Percentiles rank a stretch among this genome's conserved stretches.
Evolutionary conservation across 2,329 filamentous ascomycete species (phyloP).

Genomic region (Fusarium napiforme): DNA sequence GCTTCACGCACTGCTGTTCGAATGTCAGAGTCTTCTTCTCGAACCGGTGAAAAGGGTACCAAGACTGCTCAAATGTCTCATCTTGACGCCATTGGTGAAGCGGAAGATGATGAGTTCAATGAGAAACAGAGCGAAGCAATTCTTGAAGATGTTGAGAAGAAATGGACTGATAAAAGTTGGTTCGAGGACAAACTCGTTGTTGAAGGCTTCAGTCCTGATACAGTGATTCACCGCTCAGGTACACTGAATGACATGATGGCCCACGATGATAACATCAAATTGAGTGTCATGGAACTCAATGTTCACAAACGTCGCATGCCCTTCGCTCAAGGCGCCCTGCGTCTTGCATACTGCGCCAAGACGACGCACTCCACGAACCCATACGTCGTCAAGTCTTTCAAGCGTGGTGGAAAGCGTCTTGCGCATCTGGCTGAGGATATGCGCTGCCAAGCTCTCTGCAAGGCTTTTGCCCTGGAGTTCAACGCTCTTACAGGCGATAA

Average conservation of each 20-base stretch:
- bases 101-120: conserved; percentile 11
- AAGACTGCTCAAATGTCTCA: conserved; percentile 1
- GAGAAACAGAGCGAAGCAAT: not conserved
- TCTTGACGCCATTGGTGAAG: conserved; percentile 15
- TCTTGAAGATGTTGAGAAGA: not conserved
- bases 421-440: conserved; percentile 52
- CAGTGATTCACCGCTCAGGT: conserved; percentile 37
- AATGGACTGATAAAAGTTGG: conserved; percentile 1
- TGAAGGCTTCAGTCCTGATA: conserved; percentile 46
- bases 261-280: conserved; percentile 49
- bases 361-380: conserved; percentile 36
- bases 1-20: conserved; percentile 20
- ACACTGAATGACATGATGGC: conserved; percentile 52
- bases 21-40: conserved; percentile 19
- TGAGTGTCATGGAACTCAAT: conserved; percentile 49
- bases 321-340: conserved; percentile 47
- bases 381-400: conserved; percentile 52
- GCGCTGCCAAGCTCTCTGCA: conserved; percentile 53
- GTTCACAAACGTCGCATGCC: conserved; percentile 46
- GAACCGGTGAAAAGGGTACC: conserved; percentile 5
- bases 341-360: conserved; percentile 50
- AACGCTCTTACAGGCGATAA: conserved; percentile 45
- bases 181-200: conserved; percentile 11
- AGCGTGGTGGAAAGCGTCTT: conserved; percentile 33
- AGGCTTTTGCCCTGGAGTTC: conserved; percentile 55